A percentile compares a stretch with the other conserved stretches of the same genome.
phyloP scores from a whole-genome alignment of 2,329 filamentous ascomycete species.

The Claviceps citrina region DNA sequence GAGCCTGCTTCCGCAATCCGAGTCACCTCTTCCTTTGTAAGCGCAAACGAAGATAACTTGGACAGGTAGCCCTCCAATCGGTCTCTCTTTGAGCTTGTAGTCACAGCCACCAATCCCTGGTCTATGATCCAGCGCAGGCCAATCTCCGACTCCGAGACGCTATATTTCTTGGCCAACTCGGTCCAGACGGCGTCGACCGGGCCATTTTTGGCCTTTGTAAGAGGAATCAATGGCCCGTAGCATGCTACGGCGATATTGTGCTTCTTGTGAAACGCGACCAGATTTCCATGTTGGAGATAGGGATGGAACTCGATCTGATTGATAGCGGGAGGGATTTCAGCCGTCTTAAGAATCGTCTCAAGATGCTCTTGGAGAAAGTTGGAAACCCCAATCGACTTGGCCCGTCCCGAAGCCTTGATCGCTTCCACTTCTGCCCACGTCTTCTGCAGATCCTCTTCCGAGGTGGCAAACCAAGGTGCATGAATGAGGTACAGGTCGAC shows the following conservation, averaged over 20 bases:
- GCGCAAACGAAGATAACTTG: constrained; percentile 38
- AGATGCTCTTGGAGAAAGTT: constrained; percentile 50
- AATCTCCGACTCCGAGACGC: constrained; percentile 38
- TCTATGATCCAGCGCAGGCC: constrained; percentile 46
- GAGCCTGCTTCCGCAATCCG: constrained; percentile 39
- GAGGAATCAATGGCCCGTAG: constrained; percentile 40
- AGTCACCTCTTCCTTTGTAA: constrained; percentile 42
- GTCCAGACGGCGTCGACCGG: constrained; percentile 37
- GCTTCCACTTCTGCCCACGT: constrained; percentile 47
- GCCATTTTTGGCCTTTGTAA: constrained; percentile 32
- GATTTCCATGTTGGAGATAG: constrained; percentile 49
- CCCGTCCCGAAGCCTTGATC: constrained; percentile 50
- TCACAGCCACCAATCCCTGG: constrained; percentile 41
- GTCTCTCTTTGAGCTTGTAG: constrained; percentile 43
- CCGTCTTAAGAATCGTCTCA: constrained; percentile 40
- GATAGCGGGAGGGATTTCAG: constrained; percentile 47
- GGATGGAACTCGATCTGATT: constrained; percentile 78
- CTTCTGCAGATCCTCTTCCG: constrained; percentile 37
- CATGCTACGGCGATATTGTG: constrained; percentile 41
- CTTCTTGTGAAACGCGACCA: constrained; percentile 41
- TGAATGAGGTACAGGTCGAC: constrained; percentile 58
- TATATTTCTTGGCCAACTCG: constrained; percentile 40
- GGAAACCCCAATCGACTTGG: constrained; percentile 59
- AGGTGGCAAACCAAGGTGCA: constrained; percentile 36
- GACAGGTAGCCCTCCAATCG: constrained; percentile 39